phyloP scores from a whole-genome alignment of 1,139 yeast species.

The Debaryomycetaceae sp. region DNA sequence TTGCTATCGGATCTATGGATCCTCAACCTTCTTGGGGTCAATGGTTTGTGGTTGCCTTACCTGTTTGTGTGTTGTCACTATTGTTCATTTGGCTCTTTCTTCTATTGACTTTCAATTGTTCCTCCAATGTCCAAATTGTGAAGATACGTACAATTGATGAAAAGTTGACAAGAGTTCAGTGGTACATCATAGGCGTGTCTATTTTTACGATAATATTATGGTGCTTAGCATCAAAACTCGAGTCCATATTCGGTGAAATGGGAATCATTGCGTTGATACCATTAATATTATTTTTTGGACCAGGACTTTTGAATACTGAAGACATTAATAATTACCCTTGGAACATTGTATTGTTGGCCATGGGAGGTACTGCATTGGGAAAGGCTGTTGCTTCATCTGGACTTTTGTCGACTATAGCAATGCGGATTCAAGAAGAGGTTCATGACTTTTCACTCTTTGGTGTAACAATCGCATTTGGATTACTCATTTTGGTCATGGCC shows the following conservation, averaged over 20 bases:
- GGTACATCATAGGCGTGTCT: constrained; percentile 55
- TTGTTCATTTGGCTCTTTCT: constrained; percentile 56
- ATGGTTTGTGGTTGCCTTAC: constrained; percentile 68
- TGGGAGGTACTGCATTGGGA: constrained; percentile 79
- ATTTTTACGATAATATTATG: constrained; percentile 61
- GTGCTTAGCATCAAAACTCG: constrained; percentile 63
- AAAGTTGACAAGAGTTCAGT: constrained; percentile 56
- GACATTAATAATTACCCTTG: constrained; percentile 74
- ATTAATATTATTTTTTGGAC: constrained; percentile 63
- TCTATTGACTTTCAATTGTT: constrained; percentile 54
- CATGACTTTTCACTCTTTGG: constrained; percentile 56
- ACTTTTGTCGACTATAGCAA: constrained; percentile 59
- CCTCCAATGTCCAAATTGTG: constrained; percentile 40
- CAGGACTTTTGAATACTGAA: constrained; percentile 60
- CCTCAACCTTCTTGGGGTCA: constrained; percentile 76
- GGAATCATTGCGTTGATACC: constrained; percentile 71
- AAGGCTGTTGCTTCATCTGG: constrained; percentile 74
- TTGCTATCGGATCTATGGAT: constrained; percentile 64
- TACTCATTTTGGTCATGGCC: constrained; percentile 62
- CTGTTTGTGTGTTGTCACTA: constrained; percentile 55
- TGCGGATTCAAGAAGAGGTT: constrained; percentile 52
- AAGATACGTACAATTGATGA: constrained; percentile 59
- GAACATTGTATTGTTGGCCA: constrained; percentile 71
- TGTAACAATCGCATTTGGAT: constrained; percentile 62
- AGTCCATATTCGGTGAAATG: constrained; percentile 61